Evolutionary conservation across 2,329 filamentous ascomycete species (phyloP).

Genomic region (Talaromyces rugulosus): DNA sequence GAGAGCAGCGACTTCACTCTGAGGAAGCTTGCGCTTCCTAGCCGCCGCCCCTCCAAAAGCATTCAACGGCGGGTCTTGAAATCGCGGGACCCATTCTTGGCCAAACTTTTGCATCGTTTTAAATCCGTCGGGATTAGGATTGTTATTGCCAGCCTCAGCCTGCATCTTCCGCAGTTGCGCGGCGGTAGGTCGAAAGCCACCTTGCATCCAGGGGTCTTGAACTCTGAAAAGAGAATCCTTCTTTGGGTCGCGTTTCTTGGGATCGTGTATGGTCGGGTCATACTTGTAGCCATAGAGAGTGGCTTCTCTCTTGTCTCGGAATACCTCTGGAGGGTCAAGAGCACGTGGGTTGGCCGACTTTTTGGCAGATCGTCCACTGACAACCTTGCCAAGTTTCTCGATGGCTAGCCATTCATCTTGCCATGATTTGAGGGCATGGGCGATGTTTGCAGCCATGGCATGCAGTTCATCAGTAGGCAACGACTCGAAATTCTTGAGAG

Average conservation of each 20-base stretch:
- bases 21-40: constrained; percentile 35
- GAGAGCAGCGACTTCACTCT: constrained; percentile 27
- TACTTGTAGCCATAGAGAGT: constrained; percentile 58
- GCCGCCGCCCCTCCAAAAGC: constrained; percentile 22
- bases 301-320: constrained; percentile 58
- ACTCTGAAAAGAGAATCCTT: constrained; percentile 43
- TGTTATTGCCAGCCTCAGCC: constrained; percentile 29
- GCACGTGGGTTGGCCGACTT: constrained; percentile 49
- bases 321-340: constrained; percentile 46
- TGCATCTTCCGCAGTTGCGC: constrained; percentile 39
- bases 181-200: constrained; percentile 42
- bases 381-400: constrained; percentile 46
- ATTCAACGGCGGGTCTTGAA: constrained; percentile 29
- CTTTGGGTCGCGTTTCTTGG: constrained; percentile 7
- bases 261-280: constrained; percentile 32
- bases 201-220: constrained; percentile 56
- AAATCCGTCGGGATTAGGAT: constrained; percentile 42
- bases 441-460: constrained; percentile 51
- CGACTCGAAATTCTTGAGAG: constrained; percentile 32
- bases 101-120: constrained; percentile 32
- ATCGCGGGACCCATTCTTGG: constrained; percentile 32
- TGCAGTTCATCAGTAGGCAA: constrained; percentile 53
- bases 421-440: constrained; percentile 49
- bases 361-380: constrained; percentile 48
- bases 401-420: constrained; percentile 57